phyloP scores from a whole-genome alignment of 441 rosid genomes.

The Mallotus japonicus region DNA sequence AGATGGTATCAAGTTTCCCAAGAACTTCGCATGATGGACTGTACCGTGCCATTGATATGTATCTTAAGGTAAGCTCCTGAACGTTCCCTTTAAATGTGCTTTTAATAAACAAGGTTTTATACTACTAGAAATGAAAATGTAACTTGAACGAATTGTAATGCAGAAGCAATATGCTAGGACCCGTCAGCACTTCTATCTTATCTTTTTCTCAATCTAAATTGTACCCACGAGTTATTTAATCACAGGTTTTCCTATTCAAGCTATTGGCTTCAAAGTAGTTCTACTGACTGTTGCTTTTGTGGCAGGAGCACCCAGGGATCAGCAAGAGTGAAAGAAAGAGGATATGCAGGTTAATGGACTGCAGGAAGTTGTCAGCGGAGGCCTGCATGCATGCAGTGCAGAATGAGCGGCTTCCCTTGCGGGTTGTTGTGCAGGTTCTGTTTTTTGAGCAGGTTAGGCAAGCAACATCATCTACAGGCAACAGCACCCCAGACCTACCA shows the following conservation, averaged over 20 bases:
- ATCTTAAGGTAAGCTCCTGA: constrained; percentile 60
- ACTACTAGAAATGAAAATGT: no score
- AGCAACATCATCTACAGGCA: constrained; percentile 46
- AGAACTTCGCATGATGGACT: constrained; percentile 78
- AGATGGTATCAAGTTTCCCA: constrained; percentile 57
- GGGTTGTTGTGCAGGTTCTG: constrained; percentile 90
- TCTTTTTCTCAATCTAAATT: no score
- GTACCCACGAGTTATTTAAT: no score
- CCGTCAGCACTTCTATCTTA: no score
- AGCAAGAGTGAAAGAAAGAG: constrained; percentile 78
- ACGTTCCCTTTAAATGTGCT: background rate
- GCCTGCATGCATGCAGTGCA: constrained; percentile 84
- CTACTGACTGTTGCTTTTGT: constrained; percentile 6
- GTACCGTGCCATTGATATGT: constrained; percentile 84
- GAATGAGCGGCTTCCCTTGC: constrained; percentile 73
- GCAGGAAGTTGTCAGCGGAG: constrained; percentile 67
- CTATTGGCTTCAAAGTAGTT: constrained; percentile 1
- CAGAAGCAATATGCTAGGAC: no score
- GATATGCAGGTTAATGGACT: constrained; percentile 75
- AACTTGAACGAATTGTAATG: no score
- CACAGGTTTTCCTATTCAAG: background rate
- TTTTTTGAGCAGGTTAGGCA: constrained; percentile 83
- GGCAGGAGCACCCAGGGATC: constrained; percentile 72
- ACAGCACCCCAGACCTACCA: constrained; percentile 51
- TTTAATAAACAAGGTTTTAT: background rate